Percentiles rank a stretch among this genome's conserved stretches.
phyloP scores from a whole-genome alignment of 2,329 filamentous ascomycete species.

The Phialocephala sp. region DNA sequence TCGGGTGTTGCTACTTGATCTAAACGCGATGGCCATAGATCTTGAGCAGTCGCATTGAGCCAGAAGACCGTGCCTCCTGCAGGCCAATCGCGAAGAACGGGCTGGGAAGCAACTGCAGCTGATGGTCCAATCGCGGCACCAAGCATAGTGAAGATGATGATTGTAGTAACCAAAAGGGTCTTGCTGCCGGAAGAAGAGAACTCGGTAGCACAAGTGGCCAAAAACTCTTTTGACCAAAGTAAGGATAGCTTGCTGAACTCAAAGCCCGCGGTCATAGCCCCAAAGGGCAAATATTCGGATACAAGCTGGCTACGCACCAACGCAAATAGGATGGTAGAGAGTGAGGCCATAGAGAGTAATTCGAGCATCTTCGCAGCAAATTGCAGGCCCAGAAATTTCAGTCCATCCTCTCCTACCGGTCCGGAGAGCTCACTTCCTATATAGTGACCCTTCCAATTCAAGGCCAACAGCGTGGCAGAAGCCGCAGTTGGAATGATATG shows the following conservation, averaged over 20 bases:
- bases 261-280: constrained; percentile 18
- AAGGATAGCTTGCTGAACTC: constrained; percentile 19
- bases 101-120: constrained; percentile 5
- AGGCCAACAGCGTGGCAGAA: constrained; percentile 9
- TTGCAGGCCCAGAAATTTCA: constrained; percentile 23
- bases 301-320: constrained; percentile 14
- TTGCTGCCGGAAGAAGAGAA: constrained; percentile 6
- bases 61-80: constrained; percentile 22
- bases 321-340: constrained; percentile 20
- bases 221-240: constrained; percentile 25
- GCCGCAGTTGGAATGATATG: constrained; percentile 18
- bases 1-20: neutral
- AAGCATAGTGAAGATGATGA: constrained; percentile 15
- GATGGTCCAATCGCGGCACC: constrained; percentile 21
- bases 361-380: constrained; percentile 26
- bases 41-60: constrained; percentile 13
- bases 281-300: constrained; percentile 18
- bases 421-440: constrained; percentile 22
- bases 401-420: constrained; percentile 13
- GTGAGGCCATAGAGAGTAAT: constrained; percentile 15
- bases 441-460: constrained; percentile 24
- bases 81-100: constrained; percentile 15
- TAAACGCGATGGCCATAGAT: constrained; percentile 13
- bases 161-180: constrained; percentile 12
- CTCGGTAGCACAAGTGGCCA: constrained; percentile 12